Evolutionary conservation across 306 rosid genomes (phyloP).

Genomic region (Carpinus fangiana): DNA sequence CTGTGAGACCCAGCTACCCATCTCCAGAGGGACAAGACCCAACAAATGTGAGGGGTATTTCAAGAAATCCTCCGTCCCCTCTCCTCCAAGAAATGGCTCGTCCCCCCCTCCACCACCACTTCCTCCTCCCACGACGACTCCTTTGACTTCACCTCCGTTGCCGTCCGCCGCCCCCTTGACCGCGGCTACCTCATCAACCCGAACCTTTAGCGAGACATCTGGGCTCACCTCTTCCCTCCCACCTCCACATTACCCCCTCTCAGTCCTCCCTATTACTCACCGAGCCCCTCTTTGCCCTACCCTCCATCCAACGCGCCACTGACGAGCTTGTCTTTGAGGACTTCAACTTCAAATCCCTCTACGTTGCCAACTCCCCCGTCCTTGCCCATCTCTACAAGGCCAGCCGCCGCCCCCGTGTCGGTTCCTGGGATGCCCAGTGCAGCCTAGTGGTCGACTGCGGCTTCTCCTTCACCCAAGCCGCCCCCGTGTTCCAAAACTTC

Average conservation of each 20-base stretch:
- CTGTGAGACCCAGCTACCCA: no score
- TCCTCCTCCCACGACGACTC: constrained; percentile 24
- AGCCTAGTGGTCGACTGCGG: constrained; percentile 94
- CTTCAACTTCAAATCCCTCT: constrained; percentile 68
- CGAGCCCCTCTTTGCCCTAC: constrained; percentile 81
- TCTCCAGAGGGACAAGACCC: no score
- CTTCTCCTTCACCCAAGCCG: constrained; percentile 85
- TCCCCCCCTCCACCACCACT: constrained; percentile 51
- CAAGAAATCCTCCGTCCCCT: constrained; percentile 62
- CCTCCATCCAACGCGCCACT: constrained; percentile 75
- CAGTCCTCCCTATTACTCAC: constrained; percentile 78
- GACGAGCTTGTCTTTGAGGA: constrained; percentile 93
- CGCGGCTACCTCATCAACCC: constrained; percentile 87
- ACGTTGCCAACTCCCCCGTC: constrained; percentile 69
- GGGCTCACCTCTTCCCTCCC: constrained; percentile 81
- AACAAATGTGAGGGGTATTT: no score
- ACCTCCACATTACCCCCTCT: constrained; percentile 59
- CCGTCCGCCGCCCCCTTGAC: constrained; percentile 91
- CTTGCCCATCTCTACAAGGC: constrained; percentile 84
- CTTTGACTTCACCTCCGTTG: constrained; percentile 81
- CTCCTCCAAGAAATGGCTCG: constrained; percentile 84
- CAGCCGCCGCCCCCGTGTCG: constrained; percentile 54
- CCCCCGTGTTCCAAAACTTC: constrained; percentile 88
- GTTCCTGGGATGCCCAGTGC: constrained; percentile 71
- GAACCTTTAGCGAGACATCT: constrained; percentile 89